Evolutionary conservation across 257 asterid genomes (phyloP).

Genomic region (Echium plantagineum): DNA sequence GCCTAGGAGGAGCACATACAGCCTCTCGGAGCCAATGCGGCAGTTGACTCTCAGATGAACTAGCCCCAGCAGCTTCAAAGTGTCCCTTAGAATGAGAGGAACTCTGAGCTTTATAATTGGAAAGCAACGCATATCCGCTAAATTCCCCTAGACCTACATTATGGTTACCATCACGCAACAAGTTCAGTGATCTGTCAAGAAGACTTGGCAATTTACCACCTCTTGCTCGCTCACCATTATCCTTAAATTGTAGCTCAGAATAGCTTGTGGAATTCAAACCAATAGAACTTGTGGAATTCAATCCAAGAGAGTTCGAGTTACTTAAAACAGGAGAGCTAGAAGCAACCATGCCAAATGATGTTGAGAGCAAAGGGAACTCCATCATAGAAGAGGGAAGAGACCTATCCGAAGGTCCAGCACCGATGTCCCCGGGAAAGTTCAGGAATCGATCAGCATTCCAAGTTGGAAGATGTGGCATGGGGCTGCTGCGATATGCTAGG

Average conservation of each 20-base stretch:
- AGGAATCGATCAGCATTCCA: constrained; percentile 36
- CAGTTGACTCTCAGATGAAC: constrained; percentile 40
- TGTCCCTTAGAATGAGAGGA: constrained; percentile 40
- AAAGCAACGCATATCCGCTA: constrained; percentile 13
- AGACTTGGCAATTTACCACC: constrained; percentile 35
- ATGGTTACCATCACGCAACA: constrained; percentile 14
- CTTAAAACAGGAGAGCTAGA: constrained; percentile 38
- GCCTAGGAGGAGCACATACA: constrained; percentile 46
- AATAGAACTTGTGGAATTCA: constrained; percentile 9
- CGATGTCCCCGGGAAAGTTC: constrained; percentile 39
- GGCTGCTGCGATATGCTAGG: constrained; percentile 17
- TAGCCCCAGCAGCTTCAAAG: constrained; percentile 30
- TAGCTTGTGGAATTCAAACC: not conserved
- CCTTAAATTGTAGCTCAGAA: constrained; percentile 14
- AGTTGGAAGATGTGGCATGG: constrained; percentile 28
- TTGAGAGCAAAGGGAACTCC: constrained; percentile 46
- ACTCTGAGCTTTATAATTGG: constrained; percentile 20
- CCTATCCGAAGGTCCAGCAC: constrained; percentile 32
- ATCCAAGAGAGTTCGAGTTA: constrained; percentile 36
- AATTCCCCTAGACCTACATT: constrained; percentile 34
- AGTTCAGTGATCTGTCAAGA: constrained; percentile 18
- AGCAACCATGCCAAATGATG: constrained; percentile 45
- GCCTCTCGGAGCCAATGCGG: constrained; percentile 99
- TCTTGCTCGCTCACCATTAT: constrained; percentile 20
- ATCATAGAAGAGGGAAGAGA: constrained; percentile 29